Evolutionary conservation across 805 yeast genomes (phyloP), one percentile per base, ranked within the genome.

Genomic region (Metschnikowia lachancei): DNA sequence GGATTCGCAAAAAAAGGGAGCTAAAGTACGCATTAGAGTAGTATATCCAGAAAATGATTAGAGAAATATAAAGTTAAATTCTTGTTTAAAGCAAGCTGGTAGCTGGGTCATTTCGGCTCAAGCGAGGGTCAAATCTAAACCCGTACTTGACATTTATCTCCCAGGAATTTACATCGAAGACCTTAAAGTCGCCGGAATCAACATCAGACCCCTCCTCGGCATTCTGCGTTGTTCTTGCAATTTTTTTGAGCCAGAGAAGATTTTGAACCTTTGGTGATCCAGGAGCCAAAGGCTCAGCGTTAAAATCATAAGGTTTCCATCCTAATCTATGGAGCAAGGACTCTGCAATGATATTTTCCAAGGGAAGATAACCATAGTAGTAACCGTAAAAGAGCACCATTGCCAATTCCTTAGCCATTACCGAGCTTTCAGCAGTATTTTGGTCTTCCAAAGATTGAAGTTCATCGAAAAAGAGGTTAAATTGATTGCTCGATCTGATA

Each of bases 291-390:
- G 42, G 36, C 17, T 44, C 42, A 13, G 32, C 44, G 26, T 46
- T 51, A 14, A 38, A 41, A 45, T 61, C 52, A 46, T 72, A 72
- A 1, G 76, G 76, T 45, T 54, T 66, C 77, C 77, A 72, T 2
- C 75, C 75, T 36, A 71, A 56, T 41, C 59, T 57, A 50, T 65
- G 66, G 45, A 72, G 64, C 46, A 64, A 62, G 2, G 63, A 58
- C 55, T 72, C 76, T 5, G 77, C 75, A 17, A 71, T 63, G 39
- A 70, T 59, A 52, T 70, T 70, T 47, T 72, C 77, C 24, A 70
- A 55, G 3, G 77, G 77, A 4, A 74, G 66, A 19, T 63, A 51
- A 2, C 75, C 76, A 50, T 69, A 70, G 52, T 69, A 72, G 46
- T 62, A 69, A 2, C 77, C 77, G 51, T 65, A 72, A 45, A 72